Evolutionary conservation across 2,329 filamentous ascomycete genomes (phyloP).

Genomic region (Paracoccidioides lutzii): DNA sequence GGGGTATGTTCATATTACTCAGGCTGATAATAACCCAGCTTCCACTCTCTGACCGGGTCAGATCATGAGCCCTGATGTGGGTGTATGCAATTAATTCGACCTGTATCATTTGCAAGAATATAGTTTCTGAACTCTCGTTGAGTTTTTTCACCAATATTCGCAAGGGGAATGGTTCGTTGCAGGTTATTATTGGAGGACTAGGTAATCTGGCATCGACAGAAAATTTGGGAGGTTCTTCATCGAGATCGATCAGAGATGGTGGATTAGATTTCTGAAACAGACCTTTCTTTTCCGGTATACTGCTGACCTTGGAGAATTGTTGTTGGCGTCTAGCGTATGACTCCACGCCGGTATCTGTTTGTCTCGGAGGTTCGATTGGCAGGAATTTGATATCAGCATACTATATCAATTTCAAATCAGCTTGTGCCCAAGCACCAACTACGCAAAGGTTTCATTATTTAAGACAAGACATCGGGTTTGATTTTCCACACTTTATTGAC

Average conservation of each 20-base stretch:
- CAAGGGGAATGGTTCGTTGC: slow-evolving; percentile 72
- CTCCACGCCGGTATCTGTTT: slow-evolving; percentile 55
- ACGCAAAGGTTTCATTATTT: no score
- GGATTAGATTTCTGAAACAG: slow-evolving; percentile 42
- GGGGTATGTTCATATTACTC: slow-evolving; percentile 56
- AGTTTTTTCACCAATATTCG: slow-evolving; percentile 68
- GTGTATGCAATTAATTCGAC: slow-evolving; percentile 73
- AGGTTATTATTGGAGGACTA: slow-evolving; percentile 76
- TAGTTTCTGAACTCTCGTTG: slow-evolving; percentile 51
- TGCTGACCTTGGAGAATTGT: slow-evolving; percentile 36
- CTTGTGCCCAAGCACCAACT: neutral
- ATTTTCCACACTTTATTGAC: no score
- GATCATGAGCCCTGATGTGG: slow-evolving; percentile 62
- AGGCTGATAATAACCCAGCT: slow-evolving; percentile 65
- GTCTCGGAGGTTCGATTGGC: slow-evolving; percentile 79
- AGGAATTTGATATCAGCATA: slow-evolving; percentile 64
- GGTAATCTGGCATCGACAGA: slow-evolving; percentile 75
- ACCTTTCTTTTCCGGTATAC: slow-evolving; percentile 35
- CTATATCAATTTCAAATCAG: slow-evolving; percentile 17
- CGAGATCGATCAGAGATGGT: slow-evolving; percentile 18
- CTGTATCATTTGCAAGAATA: slow-evolving; percentile 68
- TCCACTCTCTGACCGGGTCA: slow-evolving; percentile 55
- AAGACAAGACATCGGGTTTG: no score
- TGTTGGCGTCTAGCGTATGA: slow-evolving; percentile 67
- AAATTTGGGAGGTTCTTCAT: slow-evolving; percentile 41